phyloP scores from a whole-genome alignment of 139 green algal genomes.

The Chlamydomonas incerta region DNA sequence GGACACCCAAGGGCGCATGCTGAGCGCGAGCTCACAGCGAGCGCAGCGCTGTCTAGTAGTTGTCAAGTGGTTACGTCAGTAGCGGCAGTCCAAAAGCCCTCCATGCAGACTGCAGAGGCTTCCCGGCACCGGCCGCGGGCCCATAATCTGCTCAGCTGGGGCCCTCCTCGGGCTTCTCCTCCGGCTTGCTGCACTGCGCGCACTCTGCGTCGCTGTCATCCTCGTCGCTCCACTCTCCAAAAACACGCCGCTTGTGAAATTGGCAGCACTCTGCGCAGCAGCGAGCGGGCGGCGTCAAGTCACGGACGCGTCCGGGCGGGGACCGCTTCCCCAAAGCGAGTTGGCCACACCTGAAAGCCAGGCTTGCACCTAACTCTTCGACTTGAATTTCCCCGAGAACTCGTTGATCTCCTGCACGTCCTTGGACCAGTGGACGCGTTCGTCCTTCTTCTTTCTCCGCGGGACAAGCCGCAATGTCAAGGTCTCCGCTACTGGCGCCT shows the following conservation, averaged over 20 bases:
- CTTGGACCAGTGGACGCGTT: conserved; percentile 82
- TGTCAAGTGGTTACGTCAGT: no score
- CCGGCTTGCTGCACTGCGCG: conserved; percentile 33
- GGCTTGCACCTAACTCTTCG: conserved; percentile 17
- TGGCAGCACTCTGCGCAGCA: conserved; percentile 87
- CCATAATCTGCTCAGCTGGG: no score
- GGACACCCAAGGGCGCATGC: no score
- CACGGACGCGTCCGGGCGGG: conserved; percentile 8
- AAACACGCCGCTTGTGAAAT: conserved; percentile 82
- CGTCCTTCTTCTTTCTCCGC: conserved; percentile 66
- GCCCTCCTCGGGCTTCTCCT: neutral
- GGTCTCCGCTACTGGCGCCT: conserved; percentile 53
- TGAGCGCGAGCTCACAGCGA: no score
- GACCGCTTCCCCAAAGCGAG: neutral
- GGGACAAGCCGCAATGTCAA: conserved; percentile 63
- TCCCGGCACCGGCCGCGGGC: no score
- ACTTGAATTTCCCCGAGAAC: conserved; percentile 66
- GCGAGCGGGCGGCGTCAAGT: conserved; percentile 23
- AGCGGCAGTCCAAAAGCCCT: no score
- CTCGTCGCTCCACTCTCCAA: conserved; percentile 89
- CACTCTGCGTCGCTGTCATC: conserved; percentile 81
- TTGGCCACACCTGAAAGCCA: conserved; percentile 12
- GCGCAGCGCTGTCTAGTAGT: no score
- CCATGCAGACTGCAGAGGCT: no score
- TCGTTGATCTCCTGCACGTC: conserved; percentile 85